phyloP scores from a whole-genome alignment of 148 eudicot species.

The Oxyria digyna region DNA sequence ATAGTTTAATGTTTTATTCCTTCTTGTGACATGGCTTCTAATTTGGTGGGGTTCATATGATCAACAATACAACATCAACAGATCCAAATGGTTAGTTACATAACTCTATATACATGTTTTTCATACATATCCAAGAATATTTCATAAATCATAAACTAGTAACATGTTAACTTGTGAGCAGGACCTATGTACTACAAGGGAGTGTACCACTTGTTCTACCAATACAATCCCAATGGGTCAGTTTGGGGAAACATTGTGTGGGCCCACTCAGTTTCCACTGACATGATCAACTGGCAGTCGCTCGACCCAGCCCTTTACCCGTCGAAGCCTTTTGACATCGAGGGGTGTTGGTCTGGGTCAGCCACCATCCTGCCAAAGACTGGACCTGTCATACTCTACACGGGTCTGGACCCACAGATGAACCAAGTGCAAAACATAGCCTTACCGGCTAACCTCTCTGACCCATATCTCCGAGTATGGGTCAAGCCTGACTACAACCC shows the following conservation, averaged over 20 bases:
- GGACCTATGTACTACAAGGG: conserved; percentile 44
- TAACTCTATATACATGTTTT: too few relatives aligned
- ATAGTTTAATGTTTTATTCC: too few relatives aligned
- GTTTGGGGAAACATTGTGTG: conserved; percentile 51
- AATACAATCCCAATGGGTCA: conserved; percentile 38
- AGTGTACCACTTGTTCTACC: conserved; percentile 44
- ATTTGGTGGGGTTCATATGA: neutral
- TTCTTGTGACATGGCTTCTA: neutral
- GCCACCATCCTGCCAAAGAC: conserved; percentile 32
- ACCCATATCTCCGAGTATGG: conserved; percentile 33
- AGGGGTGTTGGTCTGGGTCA: conserved; percentile 44
- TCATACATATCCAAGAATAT: too few relatives aligned
- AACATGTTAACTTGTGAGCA: neutral
- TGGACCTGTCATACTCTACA: conserved; percentile 27
- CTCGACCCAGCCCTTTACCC: conserved; percentile 30
- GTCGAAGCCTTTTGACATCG: conserved; percentile 28
- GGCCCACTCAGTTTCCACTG: conserved; percentile 44
- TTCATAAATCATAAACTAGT: neutral
- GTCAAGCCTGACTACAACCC: conserved; percentile 31
- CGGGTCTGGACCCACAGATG: conserved; percentile 20
- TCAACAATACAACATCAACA: conserved; percentile 1
- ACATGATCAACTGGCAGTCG: conserved; percentile 37
- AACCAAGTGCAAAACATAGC: conserved; percentile 39
- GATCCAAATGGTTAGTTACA: conserved; percentile 44
- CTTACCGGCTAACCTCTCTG: conserved; percentile 28